Evolutionary conservation across 805 yeast species (phyloP), one percentile per base, ranked within the genome.

Genomic region (Candida coleopterorum): DNA sequence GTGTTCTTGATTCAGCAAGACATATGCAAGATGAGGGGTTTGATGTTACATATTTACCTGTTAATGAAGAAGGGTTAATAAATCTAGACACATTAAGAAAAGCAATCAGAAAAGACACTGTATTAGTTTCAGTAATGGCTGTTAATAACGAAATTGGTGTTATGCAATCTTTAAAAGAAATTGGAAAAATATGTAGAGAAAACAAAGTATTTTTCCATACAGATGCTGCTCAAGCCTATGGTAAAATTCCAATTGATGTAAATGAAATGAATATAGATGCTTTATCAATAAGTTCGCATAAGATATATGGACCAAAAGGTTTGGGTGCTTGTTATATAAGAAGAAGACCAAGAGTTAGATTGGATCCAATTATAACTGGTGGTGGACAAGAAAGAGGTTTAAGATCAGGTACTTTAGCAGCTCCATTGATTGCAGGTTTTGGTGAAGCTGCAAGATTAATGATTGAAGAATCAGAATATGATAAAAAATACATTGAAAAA

Each of bases 361-460:
- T 93, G 43, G 97, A 89, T 46, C 96, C 98, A 16, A 70, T 93
- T 38, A 85, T 93, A 48, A 83, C 88, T 42, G 98, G 98, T 47
- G 98, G 98, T 65, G 98, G 98, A 36, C 98, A 93, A 68, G 98
- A 93, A 68, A 83, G 98, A 70, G 98, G 98, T 41, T 71, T 93
- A 53, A 77, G 98, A 65, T 85, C 96, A 4, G 98, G 98, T 43
- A 93, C 98, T 20, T 74, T 93, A 56, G 89, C 98, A 4, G 95
- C 98, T n/a, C 95, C 97, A 16, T 72, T 88, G 54, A 85, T 90
- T 28, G 81, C 88, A 24, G 98, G 98, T 0, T 87, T 93, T 58
- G 98, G 98, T 44, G 97, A 93, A 64, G 98, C 98, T 22, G 93
- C 96, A 28, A 75, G 96, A 55, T 61, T 93, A 43, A 82, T 87